Evolutionary conservation across 768 basidiomycete species (phyloP).

Genomic region (Fomitopsis pulvina): DNA sequence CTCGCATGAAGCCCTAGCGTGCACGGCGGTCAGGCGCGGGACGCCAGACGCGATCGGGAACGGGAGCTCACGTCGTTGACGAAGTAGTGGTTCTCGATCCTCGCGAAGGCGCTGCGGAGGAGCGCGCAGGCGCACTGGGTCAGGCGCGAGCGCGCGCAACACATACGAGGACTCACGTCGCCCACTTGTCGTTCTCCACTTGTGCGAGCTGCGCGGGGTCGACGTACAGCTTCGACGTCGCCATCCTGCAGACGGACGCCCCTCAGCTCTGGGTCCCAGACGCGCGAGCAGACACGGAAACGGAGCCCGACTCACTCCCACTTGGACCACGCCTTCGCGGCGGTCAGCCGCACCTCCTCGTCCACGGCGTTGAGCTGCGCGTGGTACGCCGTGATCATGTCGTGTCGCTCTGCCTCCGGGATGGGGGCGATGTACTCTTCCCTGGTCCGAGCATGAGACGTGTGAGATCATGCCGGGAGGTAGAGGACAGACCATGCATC

Average conservation of each 20-base stretch:
- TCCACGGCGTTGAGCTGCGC: conserved; percentile 68
- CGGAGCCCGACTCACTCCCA: conserved; percentile 68
- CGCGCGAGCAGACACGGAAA: neutral
- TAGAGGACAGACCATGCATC: conserved; percentile 69
- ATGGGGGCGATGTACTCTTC: conserved; percentile 78
- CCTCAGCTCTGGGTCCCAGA: too few species aligned
- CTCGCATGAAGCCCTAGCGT: conserved; percentile 73
- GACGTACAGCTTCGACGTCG: conserved; percentile 67
- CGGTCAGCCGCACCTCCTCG: conserved; percentile 52
- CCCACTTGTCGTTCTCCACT: conserved; percentile 68
- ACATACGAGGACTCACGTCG: conserved; percentile 45
- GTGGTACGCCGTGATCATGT: conserved; percentile 83
- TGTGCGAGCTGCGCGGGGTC: conserved; percentile 62
- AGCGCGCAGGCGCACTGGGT: neutral
- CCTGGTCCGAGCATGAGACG: neutral
- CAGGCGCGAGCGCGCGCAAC: neutral
- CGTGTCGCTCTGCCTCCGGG: conserved; percentile 70
- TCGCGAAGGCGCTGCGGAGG: conserved; percentile 66
- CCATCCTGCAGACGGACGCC: conserved; percentile 80
- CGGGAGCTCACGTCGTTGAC: conserved; percentile 55
- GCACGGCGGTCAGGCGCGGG: conserved; percentile 1
- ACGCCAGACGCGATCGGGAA: neutral
- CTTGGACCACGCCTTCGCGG: conserved; percentile 83
- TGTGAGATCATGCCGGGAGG: neutral
- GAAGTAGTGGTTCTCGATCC: conserved; percentile 91